These are phyloP conservation scores for Zychaea mexicana DNA, from an alignment of 371 early-diverging fungal species.

Conservation along the genomic window DNA sequence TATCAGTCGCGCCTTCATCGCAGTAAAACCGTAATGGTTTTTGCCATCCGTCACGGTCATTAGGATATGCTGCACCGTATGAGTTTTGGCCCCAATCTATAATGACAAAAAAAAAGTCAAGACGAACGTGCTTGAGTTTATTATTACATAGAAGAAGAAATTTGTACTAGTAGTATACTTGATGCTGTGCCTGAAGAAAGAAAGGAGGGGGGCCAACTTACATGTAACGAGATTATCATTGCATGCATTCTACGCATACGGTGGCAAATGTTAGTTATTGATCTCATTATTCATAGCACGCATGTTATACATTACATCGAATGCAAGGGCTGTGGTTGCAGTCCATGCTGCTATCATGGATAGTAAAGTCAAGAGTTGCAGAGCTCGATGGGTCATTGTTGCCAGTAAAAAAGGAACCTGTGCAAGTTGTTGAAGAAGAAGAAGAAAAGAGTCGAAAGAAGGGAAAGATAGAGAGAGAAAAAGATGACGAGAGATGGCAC, in stretches of 20 bases:
- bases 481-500: neutral
- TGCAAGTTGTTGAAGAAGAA: neutral
- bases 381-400: no score
- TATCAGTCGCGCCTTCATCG: constrained; percentile 56
- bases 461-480: neutral
- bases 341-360: neutral
- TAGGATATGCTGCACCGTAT: constrained; percentile 46
- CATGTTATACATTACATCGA: no score
- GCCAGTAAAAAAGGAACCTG: neutral
- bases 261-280: no score
- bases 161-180: no score
- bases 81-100: constrained; percentile 58
- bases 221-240: constrained; percentile 48
- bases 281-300: no score
- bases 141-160: no score
- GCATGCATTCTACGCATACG: constrained; percentile 33
- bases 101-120: neutral
- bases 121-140: neutral
- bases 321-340: neutral
- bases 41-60: constrained; percentile 37
- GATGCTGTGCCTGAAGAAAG: neutral
- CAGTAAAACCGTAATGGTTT: constrained; percentile 65
- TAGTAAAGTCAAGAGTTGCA: no score
- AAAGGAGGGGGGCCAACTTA: constrained; percentile 13
- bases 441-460: neutral